phyloP scores from a whole-genome alignment of 2,329 filamentous ascomycete genomes.

The Aspergillus transmontanensis region DNA sequence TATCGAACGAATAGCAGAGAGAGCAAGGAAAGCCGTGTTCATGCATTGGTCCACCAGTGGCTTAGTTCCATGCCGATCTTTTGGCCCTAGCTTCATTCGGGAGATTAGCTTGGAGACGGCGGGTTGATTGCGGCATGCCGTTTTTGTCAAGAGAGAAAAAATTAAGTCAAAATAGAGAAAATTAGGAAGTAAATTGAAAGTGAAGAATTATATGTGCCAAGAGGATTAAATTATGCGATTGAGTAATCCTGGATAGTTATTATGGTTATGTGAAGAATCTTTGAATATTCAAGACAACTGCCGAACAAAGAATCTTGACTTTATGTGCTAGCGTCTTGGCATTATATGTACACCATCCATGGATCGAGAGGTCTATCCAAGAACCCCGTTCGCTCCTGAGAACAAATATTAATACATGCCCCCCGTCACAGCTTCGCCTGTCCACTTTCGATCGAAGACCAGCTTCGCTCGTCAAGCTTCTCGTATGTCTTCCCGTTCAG shows the following conservation, averaged over 20 bases:
- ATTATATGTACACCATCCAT: not conserved
- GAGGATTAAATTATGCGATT: too few relatives aligned
- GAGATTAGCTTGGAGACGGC: not conserved
- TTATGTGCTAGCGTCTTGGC: not conserved
- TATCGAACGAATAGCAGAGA: not conserved
- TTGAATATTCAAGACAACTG: not conserved
- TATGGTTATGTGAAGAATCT: too few relatives aligned
- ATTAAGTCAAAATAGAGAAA: not conserved
- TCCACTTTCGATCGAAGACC: conserved; percentile 46
- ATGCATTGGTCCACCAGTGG: not conserved
- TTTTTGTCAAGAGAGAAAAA: not conserved
- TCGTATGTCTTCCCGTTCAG: conserved; percentile 45
- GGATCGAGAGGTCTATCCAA: not conserved
- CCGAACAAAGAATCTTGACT: not conserved
- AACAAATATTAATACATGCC: not conserved
- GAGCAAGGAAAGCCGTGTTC: not conserved
- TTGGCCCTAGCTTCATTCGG: not conserved
- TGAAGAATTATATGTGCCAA: too few relatives aligned
- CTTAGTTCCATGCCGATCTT: not conserved
- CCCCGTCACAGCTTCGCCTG: conserved; percentile 44
- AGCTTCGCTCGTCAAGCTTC: conserved; percentile 40
- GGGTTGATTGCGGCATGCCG: not conserved
- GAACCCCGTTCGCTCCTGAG: not conserved
- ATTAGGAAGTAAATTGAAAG: not conserved
- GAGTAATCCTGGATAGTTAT: too few relatives aligned